Percentiles rank a stretch among this genome's conserved stretches.
These are phyloP conservation scores for Mucor saturninus DNA, from an alignment of 371 early-diverging fungal species.

Conservation along the genomic window DNA sequence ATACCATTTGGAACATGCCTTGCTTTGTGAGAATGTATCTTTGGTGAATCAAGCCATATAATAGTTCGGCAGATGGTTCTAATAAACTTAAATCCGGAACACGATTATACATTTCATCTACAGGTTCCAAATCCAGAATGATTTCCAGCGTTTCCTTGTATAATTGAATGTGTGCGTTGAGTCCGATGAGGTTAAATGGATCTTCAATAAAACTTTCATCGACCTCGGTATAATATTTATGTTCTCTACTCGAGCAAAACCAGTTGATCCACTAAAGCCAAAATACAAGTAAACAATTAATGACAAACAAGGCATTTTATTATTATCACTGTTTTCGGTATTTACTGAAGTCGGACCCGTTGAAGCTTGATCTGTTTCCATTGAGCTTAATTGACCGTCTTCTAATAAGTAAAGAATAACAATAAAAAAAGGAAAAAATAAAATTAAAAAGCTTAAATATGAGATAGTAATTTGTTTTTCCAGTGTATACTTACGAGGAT, in stretches of 20 bases:
- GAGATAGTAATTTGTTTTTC: not conserved
- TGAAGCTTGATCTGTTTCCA: constrained; percentile 11
- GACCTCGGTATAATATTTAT: constrained; percentile 83
- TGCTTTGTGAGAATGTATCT: constrained; percentile 78
- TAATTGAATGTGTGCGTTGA: constrained; percentile 75
- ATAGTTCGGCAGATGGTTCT: constrained; percentile 58
- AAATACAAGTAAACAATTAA: not conserved
- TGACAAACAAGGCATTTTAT: not conserved
- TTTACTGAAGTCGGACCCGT: constrained; percentile 6
- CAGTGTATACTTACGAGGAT: constrained; percentile 15
- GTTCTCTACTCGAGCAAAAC: constrained; percentile 82
- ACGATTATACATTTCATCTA: constrained; percentile 48
- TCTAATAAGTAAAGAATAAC: not conserved
- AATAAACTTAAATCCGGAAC: constrained; percentile 49
- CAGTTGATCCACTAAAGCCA: constrained; percentile 82
- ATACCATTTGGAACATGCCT: constrained; percentile 79
- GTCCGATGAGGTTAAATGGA: constrained; percentile 91
- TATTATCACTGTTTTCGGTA: not conserved
- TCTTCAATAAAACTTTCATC: constrained; percentile 88
- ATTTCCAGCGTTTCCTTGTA: constrained; percentile 82
- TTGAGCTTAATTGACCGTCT: constrained; percentile 14
- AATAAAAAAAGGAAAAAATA: not conserved
- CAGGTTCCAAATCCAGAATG: constrained; percentile 83
- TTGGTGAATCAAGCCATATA: constrained; percentile 86
- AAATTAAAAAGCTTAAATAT: not conserved